Conservation (phyloP, 345 rosid genomes). For the Crucihimalaya himalaica region DNA sequence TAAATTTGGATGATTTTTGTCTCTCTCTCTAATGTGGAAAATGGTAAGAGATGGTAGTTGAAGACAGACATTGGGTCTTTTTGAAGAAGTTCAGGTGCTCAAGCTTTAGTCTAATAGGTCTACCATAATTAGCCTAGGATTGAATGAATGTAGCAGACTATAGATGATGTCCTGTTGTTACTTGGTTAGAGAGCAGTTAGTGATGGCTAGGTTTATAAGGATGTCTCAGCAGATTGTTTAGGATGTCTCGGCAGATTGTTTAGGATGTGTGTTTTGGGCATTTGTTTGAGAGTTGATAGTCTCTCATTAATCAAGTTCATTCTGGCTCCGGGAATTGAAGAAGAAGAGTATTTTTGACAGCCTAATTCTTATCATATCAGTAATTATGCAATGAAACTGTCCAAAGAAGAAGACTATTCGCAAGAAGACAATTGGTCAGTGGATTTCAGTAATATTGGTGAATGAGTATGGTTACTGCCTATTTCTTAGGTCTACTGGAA, state of each 20-base stretch:
- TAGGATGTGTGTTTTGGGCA: not conserved
- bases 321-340: not conserved
- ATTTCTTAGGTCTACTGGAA: not conserved
- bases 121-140: not conserved
- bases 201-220: not conserved
- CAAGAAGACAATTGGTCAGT: not conserved
- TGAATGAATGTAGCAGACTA: constrained; percentile 14
- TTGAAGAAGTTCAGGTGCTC: constrained; percentile 1
- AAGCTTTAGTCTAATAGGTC: not conserved
- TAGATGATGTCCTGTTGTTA: not conserved
- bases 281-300: not conserved
- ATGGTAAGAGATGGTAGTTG: not conserved
- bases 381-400: not conserved
- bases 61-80: not conserved
- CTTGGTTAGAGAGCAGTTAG: not conserved
- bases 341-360: not conserved
- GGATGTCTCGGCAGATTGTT: not conserved
- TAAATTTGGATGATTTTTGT: not conserved
- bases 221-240: constrained; percentile 3
- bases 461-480: not conserved
- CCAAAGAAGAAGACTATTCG: not conserved
- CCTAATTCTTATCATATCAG: not conserved
- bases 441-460: not conserved
- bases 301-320: not conserved
- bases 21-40: not conserved